Evolutionary conservation across 345 rosid genomes (phyloP), one percentile per base, ranked within the genome.

Genomic region (Moricandia moricandioides): DNA sequence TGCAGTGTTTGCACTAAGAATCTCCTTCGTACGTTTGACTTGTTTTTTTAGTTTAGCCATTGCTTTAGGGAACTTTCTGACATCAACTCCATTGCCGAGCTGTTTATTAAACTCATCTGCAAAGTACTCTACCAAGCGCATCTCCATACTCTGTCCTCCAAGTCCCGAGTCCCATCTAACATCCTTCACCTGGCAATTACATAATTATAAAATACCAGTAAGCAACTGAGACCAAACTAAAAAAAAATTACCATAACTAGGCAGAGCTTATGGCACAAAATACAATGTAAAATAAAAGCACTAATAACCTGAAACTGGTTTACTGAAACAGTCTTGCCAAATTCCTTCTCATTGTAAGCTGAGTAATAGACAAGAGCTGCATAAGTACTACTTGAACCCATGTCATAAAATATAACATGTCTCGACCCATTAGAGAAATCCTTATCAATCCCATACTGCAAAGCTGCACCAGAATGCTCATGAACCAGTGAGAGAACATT

Each of bases 41-140:
- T 92, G 99, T 72, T 96, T 96, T 85, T 96, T 96, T 76, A 96
- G 77, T 82, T 96, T 96, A 81, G 99, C 99, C 97, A 96, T 92
- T 52, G 99, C 94, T 85, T 96, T 96, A 16, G 97, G 91, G 73
- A 79, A 84, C 82, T 87, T 83, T 83, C 97, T 88, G 79, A 92
- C 99, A 78, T 96, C 99, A 83, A 88, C 83, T 31, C 93, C 96
- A 80, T 79, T 83, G 49, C 98, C 99, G 56, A 87, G 84, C 79
- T 92, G 90, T 79, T 89, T 89, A 83, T 96, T 96, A 78, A 96
- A 92, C 82, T 96, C 96, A 77, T 92, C 99, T 0, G 98, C 94
- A 80, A 95, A 92, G 83, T 84, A 83, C 68, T 95, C 99, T 74
- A 89, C 94, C 87, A 95, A 65, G 59, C 88, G 83, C 75, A 84